phyloP scores from a whole-genome alignment of 495 filamentous ascomycete genomes.

The Penicillium silybi region DNA sequence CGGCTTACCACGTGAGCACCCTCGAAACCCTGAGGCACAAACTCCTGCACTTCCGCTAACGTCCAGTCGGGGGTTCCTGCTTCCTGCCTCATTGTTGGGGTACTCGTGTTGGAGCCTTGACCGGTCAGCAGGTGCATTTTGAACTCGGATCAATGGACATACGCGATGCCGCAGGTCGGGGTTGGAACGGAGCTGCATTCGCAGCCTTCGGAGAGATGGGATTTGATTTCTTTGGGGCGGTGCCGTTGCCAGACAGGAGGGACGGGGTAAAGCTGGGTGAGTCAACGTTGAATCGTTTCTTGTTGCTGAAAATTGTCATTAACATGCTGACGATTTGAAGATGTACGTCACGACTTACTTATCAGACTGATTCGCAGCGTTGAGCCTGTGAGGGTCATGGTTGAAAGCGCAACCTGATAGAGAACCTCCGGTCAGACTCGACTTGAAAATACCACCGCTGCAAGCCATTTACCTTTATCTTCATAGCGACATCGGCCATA shows the following conservation, averaged over 20 bases:
- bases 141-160: conserved; percentile 12
- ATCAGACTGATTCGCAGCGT: conserved; percentile 51
- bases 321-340: neutral
- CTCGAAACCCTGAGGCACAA: conserved; percentile 75
- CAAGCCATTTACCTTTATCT: conserved; percentile 58
- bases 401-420: conserved; percentile 77
- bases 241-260: conserved; percentile 46
- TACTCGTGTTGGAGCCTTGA: conserved; percentile 42
- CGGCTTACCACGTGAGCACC: conserved; percentile 56
- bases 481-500: conserved; percentile 92
- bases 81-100: conserved; percentile 49
- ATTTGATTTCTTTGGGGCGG: conserved; percentile 55
- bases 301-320: conserved; percentile 37
- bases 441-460: too few species aligned
- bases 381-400: conserved; percentile 68
- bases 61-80: conserved; percentile 51
- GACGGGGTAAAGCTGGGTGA: conserved; percentile 92
- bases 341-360: conserved; percentile 35
- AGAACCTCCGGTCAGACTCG: conserved; percentile 23
- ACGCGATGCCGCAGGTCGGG: conserved; percentile 49
- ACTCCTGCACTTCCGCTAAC: conserved; percentile 66
- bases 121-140: conserved; percentile 24
- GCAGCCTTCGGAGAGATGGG: conserved; percentile 82
- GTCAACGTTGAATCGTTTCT: conserved; percentile 89
- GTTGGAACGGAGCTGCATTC: conserved; percentile 89